Evolutionary conservation across 139 green algal genomes (phyloP).

Genomic region (Picochlorum sp.): DNA sequence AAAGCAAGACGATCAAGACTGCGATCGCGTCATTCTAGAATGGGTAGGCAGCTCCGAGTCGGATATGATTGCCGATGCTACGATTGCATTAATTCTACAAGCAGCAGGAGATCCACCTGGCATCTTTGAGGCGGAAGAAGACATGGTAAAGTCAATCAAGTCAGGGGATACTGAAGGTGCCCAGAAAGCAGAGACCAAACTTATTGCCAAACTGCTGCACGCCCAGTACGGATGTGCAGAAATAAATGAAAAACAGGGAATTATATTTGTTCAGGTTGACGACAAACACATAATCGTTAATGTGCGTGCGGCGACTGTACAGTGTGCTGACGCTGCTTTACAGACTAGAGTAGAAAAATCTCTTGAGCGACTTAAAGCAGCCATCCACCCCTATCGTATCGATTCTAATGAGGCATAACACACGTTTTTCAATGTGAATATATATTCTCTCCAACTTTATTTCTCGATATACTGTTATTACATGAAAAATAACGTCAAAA

Average conservation of each 20-base stretch:
- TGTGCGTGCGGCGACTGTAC: conserved; percentile 36
- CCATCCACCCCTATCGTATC: conserved; percentile 28
- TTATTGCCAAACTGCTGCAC: conserved; percentile 50
- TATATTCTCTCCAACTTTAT: not conserved
- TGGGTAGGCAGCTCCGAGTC: conserved; percentile 71
- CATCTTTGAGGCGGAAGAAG: conserved; percentile 32
- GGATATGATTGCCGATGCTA: conserved; percentile 89
- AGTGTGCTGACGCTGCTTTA: conserved; percentile 47
- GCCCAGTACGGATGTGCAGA: conserved; percentile 62
- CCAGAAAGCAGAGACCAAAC: conserved; percentile 37
- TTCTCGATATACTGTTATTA: not conserved
- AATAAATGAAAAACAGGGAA: conserved; percentile 32
- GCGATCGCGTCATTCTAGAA: conserved; percentile 56
- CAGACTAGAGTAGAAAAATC: conserved; percentile 39
- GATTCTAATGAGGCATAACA: too few species aligned
- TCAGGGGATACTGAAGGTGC: conserved; percentile 30
- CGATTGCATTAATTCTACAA: conserved; percentile 81
- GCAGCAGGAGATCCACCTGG: conserved; percentile 34
- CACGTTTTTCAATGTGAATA: conserved; percentile 1
- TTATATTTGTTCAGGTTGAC: conserved; percentile 41
- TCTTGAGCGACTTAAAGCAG: conserved; percentile 41
- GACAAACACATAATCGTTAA: conserved; percentile 25
- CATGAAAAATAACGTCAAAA: not conserved
- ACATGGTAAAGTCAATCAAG: conserved; percentile 14
- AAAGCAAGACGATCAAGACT: not conserved